Evolutionary conservation across 202 grass and related monocot species (phyloP), one percentile per base, ranked within the genome.

Genomic region (Alloteropsis angusta): DNA sequence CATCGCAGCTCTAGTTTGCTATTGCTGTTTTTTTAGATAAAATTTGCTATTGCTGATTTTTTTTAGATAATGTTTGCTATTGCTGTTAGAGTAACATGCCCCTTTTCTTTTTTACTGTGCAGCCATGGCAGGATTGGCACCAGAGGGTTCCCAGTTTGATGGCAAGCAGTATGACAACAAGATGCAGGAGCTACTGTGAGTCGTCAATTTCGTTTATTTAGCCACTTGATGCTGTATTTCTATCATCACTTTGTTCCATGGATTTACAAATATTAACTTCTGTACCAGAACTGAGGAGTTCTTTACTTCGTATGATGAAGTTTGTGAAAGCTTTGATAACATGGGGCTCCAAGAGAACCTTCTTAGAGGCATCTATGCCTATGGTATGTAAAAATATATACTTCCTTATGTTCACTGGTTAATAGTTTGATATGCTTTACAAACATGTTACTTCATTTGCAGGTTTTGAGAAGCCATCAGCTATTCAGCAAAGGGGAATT

Each of bases 391-490:
- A 49, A 54, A 37, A 35, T 26, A 9, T 7, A 5, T 18, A 23
- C 34, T 50, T 17, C 2, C 36, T 3, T 4, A 9, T 47, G 11
- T 28, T 58, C 1, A 3, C 14, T 26, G 23, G 53, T 59, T 26
- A 0, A 0, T 7, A 44, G 2, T 10, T 80, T 22, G 18, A 11
- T 53, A 0, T 0, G 7, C 21, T 12, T 50, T 78, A 28, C 5
- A 45, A 74, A 15, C 35, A 8, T 2, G 1, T 18, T 76, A 14
- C 67, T 72, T 47, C 43, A 11, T 68, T 68, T 53, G 25, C 43
- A 92, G 89, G 89, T 79, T 92, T 92, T 85, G 89, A 92, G 82
- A 92, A 92, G 35, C 89, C 89, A 63, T 92, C 89, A 3, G 89
- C 89, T 15, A 92, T 92, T 53, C 89, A 92, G 78, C 89, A 92